Conservation (phyloP, 1,139 yeast species). For the Meyerozyma smithsonii region DNA sequence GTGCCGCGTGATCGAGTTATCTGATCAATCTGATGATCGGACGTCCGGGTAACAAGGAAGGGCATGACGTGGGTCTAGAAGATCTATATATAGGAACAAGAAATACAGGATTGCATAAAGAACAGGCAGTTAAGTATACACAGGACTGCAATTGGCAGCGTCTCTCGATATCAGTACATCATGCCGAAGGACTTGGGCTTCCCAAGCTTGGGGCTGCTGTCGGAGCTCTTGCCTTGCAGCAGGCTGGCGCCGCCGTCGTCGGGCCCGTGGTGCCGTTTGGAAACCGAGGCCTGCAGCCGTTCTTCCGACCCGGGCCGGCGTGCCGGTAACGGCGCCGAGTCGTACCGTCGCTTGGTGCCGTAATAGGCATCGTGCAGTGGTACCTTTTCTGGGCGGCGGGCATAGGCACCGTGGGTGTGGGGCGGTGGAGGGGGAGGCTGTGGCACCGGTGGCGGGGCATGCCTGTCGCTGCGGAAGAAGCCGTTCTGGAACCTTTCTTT, state of each 20-base stretch:
- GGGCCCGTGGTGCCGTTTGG: conserved; percentile 1
- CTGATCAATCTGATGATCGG: neutral
- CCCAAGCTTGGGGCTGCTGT: neutral
- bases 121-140: no score
- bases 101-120: no score
- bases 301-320: neutral
- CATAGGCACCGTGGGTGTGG: neutral
- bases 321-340: neutral
- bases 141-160: no score
- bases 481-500: conserved; percentile 54
- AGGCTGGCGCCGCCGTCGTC: neutral
- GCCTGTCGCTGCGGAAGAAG: neutral
- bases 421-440: conserved; percentile 1
- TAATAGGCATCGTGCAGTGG: neutral
- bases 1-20: neutral
- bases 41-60: neutral
- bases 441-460: no score
- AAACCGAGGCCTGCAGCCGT: neutral
- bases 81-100: no score
- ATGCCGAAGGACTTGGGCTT: neutral
- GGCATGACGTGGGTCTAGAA: no score
- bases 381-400: neutral
- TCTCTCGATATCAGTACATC: conserved; percentile 1
- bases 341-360: conserved; percentile 1
- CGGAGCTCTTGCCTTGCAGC: neutral